A percentile compares a stretch with the other conserved stretches of the same genome.
Conservation (phyloP, 495 filamentous ascomycete genomes). For the Penicillium malachiteum region DNA sequence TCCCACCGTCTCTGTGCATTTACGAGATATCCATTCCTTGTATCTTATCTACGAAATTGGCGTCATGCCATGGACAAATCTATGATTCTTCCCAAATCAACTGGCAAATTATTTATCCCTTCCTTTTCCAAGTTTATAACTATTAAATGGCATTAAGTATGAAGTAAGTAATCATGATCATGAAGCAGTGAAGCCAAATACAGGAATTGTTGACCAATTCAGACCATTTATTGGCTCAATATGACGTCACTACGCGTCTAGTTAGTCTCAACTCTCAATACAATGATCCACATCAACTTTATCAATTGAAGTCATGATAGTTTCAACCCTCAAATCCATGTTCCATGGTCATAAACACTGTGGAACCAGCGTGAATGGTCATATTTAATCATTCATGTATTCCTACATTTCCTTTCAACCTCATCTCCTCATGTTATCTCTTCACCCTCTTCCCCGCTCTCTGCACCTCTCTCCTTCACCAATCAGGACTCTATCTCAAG, state of each 20-base stretch:
- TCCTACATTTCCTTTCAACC: no score
- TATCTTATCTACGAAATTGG: background rate
- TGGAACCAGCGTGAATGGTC: no score
- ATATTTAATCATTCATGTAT: no score
- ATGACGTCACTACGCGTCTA: conserved; percentile 15
- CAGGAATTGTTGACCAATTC: conserved; percentile 11
- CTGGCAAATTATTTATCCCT: no score
- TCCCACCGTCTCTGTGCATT: background rate
- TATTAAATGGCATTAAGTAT: no score
- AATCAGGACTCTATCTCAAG: conserved; percentile 3
- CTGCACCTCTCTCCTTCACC: conserved; percentile 1
- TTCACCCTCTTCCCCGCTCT: conserved; percentile 10
- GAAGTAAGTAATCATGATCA: no score
- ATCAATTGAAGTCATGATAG: background rate
- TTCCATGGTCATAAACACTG: no score
- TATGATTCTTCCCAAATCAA: background rate
- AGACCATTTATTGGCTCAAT: conserved; percentile 7
- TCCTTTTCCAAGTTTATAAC: no score
- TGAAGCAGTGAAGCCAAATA: conserved; percentile 4
- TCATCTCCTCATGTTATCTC: background rate
- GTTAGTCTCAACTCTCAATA: conserved; percentile 11
- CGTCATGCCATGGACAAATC: background rate
- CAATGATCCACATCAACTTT: background rate
- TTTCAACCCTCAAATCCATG: no score
- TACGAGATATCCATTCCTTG: conserved; percentile 2